Evolutionary conservation across 2,329 filamentous ascomycete genomes (phyloP), one percentile per base, ranked within the genome.

Genomic region (Sclerotiophoma versabilis): DNA sequence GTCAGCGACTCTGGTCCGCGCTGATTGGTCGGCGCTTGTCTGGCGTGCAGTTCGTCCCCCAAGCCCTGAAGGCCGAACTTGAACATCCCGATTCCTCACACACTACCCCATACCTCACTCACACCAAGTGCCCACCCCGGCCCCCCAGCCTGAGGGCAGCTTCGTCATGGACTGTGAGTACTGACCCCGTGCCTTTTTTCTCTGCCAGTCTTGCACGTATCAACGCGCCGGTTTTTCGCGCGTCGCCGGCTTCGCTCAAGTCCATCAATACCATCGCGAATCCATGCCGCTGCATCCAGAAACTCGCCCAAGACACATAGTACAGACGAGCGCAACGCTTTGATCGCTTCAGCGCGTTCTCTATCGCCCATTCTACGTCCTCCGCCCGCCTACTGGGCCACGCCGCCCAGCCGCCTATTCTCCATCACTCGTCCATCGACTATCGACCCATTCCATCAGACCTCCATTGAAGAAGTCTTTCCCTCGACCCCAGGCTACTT

Each of bases 91-190:
- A 50, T 36, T 34, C 26, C 55, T 64, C 66, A 64, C 68, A 52
- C 51, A 60, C 63, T 58, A 62, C 63, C 57, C 57, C 58, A 71
- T 67, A 65, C 67, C 66, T 68, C 57, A 63, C 69, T 32, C 46
- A 39, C 69, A 63, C 65, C 62, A 64, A 59, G 62, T 49, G 60
- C 55, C 54, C 62, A 56, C 52, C 59, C 58, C 66, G 65, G 72
- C 54, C 49, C 34, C 59, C 59, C 42, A 51, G 56, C 57, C 53
- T 53, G 73, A 78, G 80, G 79, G 77, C 78, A 76, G 78, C 76
- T 77, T 75, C 76, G 77, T 72, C 77, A 85, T 86, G 83, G 82
- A 84, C 78, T 81, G 84, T 85, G 76, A 83, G 82, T 84, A 67
- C 64, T 60, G 64, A 68, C 37, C 66, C 69, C 75, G 65, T 68